Base-by-base conservation (phyloP, 176 grass and related monocot genomes). In the Eremochloa ophiuroides region DNA sequence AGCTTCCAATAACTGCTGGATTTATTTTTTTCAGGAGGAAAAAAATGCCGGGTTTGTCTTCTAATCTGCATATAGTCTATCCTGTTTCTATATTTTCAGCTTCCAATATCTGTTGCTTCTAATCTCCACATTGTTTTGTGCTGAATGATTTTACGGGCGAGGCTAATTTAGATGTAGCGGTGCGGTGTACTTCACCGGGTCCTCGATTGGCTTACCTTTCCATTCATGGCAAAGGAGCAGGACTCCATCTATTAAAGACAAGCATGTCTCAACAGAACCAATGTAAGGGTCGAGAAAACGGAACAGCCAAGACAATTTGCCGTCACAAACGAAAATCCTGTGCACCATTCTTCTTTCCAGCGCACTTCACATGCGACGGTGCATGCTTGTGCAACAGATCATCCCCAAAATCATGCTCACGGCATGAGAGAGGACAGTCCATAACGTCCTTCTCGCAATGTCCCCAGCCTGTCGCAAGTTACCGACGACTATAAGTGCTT, bases 301-400 rank as follows among this genome's bases (percentile, higher is more conserved):
- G 17, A 25, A 78, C 7, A 27, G 33, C 20, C 28, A 10, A 25
- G 35, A 67, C 46, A 66, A 4, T 1, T 67, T 71, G 28, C 20
- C 37, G 13, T 43, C 62, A 18, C 47, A 77, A 77, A 37, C 47
- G 33, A 64, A 85, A 72, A 41, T 8, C 31, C 66, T 66, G 34
- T 66, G 76, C 76, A 43, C 5, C 38, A 27, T 62, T 61, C n/a
- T 64, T 77, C 82, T 85, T 64, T 56, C 34, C 82, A 77, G 55
- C 78, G 46, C 83, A 82, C 1, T 15, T 82, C 78, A 66, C 87
- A 14, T 85, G 50, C 55, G 26, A 59, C 55, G n/a, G 55, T 12
- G 55, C n/a, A 73, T 23, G 14, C 87, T 89, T 89, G 78, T 74
- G 80, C 64, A 76, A 7, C 43, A 77, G 56, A 72, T 30, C 83